Percentiles rank a stretch among this genome's conserved stretches.
Evolutionary conservation across 2,329 filamentous ascomycete genomes (phyloP).

Genomic region (Shiraia bambusicola): DNA sequence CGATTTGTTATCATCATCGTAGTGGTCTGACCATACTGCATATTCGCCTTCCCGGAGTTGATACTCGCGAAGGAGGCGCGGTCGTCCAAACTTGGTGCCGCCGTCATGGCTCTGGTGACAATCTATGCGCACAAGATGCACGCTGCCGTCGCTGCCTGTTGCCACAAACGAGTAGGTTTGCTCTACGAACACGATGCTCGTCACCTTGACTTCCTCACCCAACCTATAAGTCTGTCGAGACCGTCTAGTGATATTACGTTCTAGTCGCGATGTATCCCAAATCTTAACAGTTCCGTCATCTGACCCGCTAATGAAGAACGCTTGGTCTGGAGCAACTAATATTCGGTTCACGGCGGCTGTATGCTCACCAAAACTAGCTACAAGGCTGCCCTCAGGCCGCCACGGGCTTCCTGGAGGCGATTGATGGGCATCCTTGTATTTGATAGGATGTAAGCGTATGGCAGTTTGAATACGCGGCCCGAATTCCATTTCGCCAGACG

Average conservation of each 20-base stretch:
- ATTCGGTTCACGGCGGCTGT: constrained; percentile 79
- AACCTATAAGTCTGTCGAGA: constrained; percentile 85
- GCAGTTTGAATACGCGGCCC: constrained; percentile 77
- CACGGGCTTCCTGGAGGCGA: constrained; percentile 61
- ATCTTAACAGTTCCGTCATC: constrained; percentile 89
- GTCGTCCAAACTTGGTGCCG: constrained; percentile 70
- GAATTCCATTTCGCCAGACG: constrained; percentile 63
- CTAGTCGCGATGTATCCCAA: constrained; percentile 88
- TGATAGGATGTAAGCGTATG: constrained; percentile 56
- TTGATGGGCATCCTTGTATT: constrained; percentile 55
- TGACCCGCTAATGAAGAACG: constrained; percentile 91
- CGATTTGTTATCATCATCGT: constrained; percentile 78
- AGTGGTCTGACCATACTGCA: constrained; percentile 90
- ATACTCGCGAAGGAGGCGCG: constrained; percentile 71
- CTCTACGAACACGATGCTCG: constrained; percentile 86
- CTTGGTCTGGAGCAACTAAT: constrained; percentile 80
- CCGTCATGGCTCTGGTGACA: constrained; percentile 59
- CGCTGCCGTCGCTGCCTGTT: constrained; percentile 83
- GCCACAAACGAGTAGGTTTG: constrained; percentile 92
- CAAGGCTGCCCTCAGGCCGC: constrained; percentile 79
- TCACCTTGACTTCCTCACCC: constrained; percentile 68
- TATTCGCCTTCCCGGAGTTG: constrained; percentile 73
- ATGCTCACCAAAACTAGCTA: constrained; percentile 89
- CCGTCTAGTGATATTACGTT: constrained; percentile 85
- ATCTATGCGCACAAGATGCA: constrained; percentile 79